Base-by-base conservation (phyloP, 164 flowering plant genomes). In the Magnolia changhungtana region DNA sequence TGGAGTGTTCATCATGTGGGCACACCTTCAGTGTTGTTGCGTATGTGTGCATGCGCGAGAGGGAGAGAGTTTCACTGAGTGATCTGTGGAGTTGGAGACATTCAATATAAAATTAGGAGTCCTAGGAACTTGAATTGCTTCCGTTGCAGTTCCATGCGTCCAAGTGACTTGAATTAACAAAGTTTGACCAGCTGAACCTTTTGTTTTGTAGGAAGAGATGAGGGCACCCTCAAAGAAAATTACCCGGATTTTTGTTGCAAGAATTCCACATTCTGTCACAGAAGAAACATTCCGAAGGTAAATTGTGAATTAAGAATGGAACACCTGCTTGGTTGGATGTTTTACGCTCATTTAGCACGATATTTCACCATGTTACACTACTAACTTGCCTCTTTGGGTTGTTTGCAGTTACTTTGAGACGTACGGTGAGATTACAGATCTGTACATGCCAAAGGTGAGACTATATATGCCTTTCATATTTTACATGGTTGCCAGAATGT, bases 381-480 rank as follows among this genome's bases (percentile, higher is more conserved):
- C 8, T 68, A 16, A n/a, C 67, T 20, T 64, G 9, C 7, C 19
- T 64, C 19, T 64, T 20, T 64, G 14, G 21, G 8, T 67, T 73
- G 50, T 75, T 65, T 77, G 76, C 95, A 96, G 99, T 80, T 89
- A 96, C 85, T 96, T 96, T 81, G 99, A 96, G 89, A 86, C 82
- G 67, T 96, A 90, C 82, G 98, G 99, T 2, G 98, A 94, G 52
- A 94, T 96, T 75, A 91, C 92, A 58, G 99, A 96, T 83, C 76
- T 96, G 23, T 96, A 94, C 87, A 94, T 96, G 98, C 99, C 99
- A 69, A 96, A 96, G 96, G 99, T 96, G 73, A 79, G 73, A 63
- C 74, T 55, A n/a, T 31, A 21, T 55, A 4, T 49, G 18, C 61
- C 21, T 61, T 49, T 64, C 49, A 29, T 4, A 63, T 76, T 23